Base-by-base conservation (phyloP, 768 basidiomycete species). In the Rhodotorula kratochvilovae region DNA sequence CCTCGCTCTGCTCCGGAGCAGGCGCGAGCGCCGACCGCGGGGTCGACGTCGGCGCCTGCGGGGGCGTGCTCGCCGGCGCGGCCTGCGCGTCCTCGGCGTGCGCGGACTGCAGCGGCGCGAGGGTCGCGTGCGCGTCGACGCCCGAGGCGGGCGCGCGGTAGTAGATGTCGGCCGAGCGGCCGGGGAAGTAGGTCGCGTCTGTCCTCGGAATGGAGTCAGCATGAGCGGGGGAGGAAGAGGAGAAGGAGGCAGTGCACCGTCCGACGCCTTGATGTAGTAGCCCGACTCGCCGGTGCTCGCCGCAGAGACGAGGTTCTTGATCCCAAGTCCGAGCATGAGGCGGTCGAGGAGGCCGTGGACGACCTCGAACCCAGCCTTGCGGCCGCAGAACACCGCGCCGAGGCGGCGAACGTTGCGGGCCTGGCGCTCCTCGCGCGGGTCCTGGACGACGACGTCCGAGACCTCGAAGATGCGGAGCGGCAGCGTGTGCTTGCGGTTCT, bases 181-280 rank as follows among this genome's bases (percentile, higher is more conserved):
- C 93, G 48, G 93, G 91, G 85, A 99, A 95, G 84, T 89, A 99
- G 67, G 90, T 90, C 12, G 89, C 85, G 81, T 99, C 96, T 97
- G 78, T 48, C 27, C 15, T n/a, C n/a, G n/a, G n/a, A n/a, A n/a
- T n/a, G n/a, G 42, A 21, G 2, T 2, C 43, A 23, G 7, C 39
- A 23, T 5, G 17, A 42, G n/a, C 46, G 61, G 50, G 23, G 31
- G 33, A 64, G 45, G 3, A n/a, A 15, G 51, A 29, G 25, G 35
- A 11, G 7, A 8, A 15, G 16, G 0, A 39, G 39, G 33, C 33
- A 39, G 78, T 89, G 62, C 77, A 95, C 95, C 93, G 55, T 86
- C 84, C 21, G 86, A 86, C 78, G 92, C 90, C 77, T 89, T 86
- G 81, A 99, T 88, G 80, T 96, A 99, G 80, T 98, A 99, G 17